These are phyloP conservation scores for Leccinum olivaceopallidum DNA, from an alignment of 768 basidiomycete genomes.

Conservation along the genomic window DNA sequence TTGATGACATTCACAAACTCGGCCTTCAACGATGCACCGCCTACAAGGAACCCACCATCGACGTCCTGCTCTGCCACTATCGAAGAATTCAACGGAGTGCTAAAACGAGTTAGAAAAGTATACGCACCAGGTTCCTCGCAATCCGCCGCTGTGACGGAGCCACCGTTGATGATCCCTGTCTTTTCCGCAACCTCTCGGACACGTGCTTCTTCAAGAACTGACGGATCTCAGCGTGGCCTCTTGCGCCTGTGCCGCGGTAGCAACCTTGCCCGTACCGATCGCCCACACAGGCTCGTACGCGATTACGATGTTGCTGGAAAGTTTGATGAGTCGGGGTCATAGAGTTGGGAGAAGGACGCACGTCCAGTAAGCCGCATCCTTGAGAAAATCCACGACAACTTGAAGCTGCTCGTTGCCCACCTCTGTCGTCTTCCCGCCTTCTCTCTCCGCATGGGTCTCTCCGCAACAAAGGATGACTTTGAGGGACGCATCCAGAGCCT, in stretches of 20 bases:
- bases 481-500: conserved; percentile 75
- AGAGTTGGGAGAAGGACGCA: conserved; percentile 35
- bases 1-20: conserved; percentile 95
- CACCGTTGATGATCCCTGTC: conserved; percentile 93
- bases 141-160: conserved; percentile 89
- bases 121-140: conserved; percentile 80
- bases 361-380: conserved; percentile 73
- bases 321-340: background rate
- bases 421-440: conserved; percentile 69
- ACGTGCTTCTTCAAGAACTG: conserved; percentile 66
- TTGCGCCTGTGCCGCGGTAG: conserved; percentile 90
- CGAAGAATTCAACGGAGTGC: background rate
- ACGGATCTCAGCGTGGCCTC: conserved; percentile 84
- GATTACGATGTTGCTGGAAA: conserved; percentile 78
- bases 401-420: conserved; percentile 84
- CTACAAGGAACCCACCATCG: conserved; percentile 92
- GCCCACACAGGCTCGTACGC: conserved; percentile 99
- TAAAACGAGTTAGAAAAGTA: background rate
- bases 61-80: conserved; percentile 78
- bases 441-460: conserved; percentile 88
- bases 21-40: conserved; percentile 96
- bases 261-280: conserved; percentile 97
- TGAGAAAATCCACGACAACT: conserved; percentile 64
- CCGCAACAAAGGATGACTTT: conserved; percentile 96
- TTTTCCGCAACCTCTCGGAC: conserved; percentile 67